These are phyloP conservation scores for Straminergon stramineum DNA, from an alignment of 225 moss, liverwort and hornwort genomes.

Conservation along the genomic window DNA sequence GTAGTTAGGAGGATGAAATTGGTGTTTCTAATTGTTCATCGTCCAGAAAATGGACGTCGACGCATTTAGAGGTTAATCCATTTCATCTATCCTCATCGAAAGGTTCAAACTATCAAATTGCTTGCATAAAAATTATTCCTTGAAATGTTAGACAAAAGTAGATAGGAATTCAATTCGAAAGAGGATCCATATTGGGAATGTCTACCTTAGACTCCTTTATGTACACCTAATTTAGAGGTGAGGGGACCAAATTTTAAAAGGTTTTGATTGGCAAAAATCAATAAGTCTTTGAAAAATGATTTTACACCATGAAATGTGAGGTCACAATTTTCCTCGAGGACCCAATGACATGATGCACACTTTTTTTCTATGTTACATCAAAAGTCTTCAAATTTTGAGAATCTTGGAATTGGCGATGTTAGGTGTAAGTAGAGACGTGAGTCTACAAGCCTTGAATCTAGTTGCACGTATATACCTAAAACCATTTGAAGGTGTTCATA, in stretches of 20 bases:
- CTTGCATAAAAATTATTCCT: neutral
- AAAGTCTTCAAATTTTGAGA: neutral
- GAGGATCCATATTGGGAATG: fast-evolving
- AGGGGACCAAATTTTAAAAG: fast-evolving
- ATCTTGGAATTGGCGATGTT: too few species aligned
- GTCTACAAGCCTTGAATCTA: too few species aligned
- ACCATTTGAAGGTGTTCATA: too few species aligned
- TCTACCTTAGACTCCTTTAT: fast-evolving
- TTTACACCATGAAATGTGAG: neutral
- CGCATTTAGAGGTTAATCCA: too few species aligned
- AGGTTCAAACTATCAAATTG: neutral
- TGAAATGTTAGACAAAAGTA: neutral
- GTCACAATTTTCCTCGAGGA: fast-evolving
- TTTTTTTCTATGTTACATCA: neutral
- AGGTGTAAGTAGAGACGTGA: too few species aligned
- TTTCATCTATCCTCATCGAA: neutral
- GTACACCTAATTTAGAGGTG: fast-evolving
- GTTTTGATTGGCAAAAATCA: fast-evolving
- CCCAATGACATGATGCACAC: fast-evolving
- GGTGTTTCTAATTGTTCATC: too few species aligned
- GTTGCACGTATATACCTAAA: too few species aligned
- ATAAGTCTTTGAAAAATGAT: neutral
- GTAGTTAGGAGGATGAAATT: too few species aligned
- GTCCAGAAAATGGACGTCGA: too few species aligned
- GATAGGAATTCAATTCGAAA: neutral